A percentile compares a stretch with the other conserved stretches of the same genome.
These are phyloP conservation scores for Erysiphe pulchra DNA, from an alignment of 2,329 filamentous ascomycete species.

Conservation along the genomic window DNA sequence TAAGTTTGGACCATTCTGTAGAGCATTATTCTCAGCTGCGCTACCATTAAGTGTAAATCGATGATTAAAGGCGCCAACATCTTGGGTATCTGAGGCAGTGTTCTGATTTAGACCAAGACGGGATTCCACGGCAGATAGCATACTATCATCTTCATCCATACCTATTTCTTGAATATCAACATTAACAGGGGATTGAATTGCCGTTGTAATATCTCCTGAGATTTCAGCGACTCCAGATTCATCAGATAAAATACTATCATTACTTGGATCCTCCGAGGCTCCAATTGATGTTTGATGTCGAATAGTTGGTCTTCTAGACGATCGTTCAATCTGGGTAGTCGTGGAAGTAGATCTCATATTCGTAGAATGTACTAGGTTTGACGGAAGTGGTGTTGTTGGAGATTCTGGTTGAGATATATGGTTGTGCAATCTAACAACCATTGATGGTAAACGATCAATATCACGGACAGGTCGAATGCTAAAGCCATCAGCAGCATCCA, in stretches of 20 bases:
- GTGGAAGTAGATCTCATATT: conserved; percentile 26
- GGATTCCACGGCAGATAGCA: conserved; percentile 44
- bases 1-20: conserved; percentile 40
- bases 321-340: conserved; percentile 25
- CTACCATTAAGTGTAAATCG: conserved; percentile 64
- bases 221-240: conserved; percentile 53
- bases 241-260: conserved; percentile 61
- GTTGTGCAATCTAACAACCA: conserved; percentile 42
- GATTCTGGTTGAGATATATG: conserved; percentile 80
- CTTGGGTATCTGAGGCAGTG: conserved; percentile 57
- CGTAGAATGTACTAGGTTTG: conserved; percentile 24
- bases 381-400: conserved; percentile 58
- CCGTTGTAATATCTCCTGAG: conserved; percentile 43
- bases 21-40: conserved; percentile 43
- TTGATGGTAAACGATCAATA: conserved; percentile 58
- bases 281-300: conserved; percentile 56
- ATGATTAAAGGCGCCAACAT: conserved; percentile 81
- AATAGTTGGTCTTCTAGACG: conserved; percentile 56
- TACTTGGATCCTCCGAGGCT: conserved; percentile 52
- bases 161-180: conserved; percentile 44
- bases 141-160: conserved; percentile 52
- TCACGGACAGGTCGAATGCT: conserved; percentile 55
- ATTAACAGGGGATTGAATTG: conserved; percentile 58
- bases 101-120: conserved; percentile 46
- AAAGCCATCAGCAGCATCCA: conserved; percentile 47